These are phyloP conservation scores for Crithidia sp. DNA, from an alignment of 208 protist genomes.

Conservation along the genomic window DNA sequence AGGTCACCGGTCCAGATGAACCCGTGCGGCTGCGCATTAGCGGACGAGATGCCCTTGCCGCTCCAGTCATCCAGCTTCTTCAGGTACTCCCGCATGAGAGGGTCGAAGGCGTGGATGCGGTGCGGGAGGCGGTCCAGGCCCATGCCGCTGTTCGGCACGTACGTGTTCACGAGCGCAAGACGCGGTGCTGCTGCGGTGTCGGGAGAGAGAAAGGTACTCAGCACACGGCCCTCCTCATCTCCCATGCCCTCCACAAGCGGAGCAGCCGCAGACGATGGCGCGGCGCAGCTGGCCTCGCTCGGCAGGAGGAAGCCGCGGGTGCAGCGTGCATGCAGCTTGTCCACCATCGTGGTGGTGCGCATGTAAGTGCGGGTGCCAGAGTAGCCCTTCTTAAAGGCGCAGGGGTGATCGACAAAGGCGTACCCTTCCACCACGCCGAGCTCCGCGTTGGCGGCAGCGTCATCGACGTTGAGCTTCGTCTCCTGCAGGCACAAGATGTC, in stretches of 20 bases:
- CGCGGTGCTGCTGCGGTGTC: slow-evolving; percentile 1
- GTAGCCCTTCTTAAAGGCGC: slow-evolving; percentile 86
- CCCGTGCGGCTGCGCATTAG: slow-evolving; percentile 14
- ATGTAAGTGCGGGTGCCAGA: slow-evolving; percentile 89
- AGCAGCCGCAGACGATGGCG: background rate
- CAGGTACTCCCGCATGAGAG: slow-evolving; percentile 65
- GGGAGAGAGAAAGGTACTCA: slow-evolving; percentile 79
- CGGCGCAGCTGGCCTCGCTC: background rate
- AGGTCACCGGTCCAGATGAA: slow-evolving; percentile 95
- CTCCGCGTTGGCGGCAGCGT: slow-evolving; percentile 46
- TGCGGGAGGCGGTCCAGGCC: slow-evolving; percentile 87
- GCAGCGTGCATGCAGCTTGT: slow-evolving; percentile 28
- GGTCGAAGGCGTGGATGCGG: slow-evolving; percentile 84
- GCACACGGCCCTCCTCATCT: slow-evolving; percentile 88
- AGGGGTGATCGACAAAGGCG: slow-evolving; percentile 72
- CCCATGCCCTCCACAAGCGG: slow-evolving; percentile 16
- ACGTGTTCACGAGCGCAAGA: slow-evolving; percentile 90
- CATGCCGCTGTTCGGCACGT: slow-evolving; percentile 95
- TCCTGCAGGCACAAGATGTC: slow-evolving; percentile 93
- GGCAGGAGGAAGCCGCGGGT: slow-evolving; percentile 44
- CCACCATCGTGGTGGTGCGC: slow-evolving; percentile 24
- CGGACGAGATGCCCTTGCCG: slow-evolving; percentile 1
- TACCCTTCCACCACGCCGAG: slow-evolving; percentile 82
- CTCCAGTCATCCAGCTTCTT: slow-evolving; percentile 40
- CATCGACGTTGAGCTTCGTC: slow-evolving; percentile 89